A percentile compares a stretch with the other conserved stretches of the same genome.
phyloP scores from a whole-genome alignment of 192 early-diverging fungal species.

The Fimicolochytrium jonesii region DNA sequence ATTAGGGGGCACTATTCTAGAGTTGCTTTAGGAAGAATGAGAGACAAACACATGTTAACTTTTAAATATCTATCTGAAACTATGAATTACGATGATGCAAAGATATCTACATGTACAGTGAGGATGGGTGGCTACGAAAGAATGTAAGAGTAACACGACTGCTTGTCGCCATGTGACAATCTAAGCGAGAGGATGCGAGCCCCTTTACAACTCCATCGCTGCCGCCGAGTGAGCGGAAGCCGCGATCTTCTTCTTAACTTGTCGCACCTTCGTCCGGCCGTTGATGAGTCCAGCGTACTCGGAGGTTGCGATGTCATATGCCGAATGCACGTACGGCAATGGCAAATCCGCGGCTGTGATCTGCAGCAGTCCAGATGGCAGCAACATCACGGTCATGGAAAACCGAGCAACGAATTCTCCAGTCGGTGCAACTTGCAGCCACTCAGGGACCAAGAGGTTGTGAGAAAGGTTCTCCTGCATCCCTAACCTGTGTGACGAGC shows the following conservation, averaged over 20 bases:
- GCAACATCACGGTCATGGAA: conserved; percentile 77
- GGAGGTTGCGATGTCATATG: conserved; percentile 47
- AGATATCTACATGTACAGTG: too few relatives aligned
- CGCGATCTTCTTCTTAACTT: background rate
- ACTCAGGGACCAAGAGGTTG: conserved; percentile 68
- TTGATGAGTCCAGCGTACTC: conserved; percentile 36
- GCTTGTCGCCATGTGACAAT: too few relatives aligned
- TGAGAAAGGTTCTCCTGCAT: conserved; percentile 79
- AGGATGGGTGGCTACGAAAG: too few relatives aligned
- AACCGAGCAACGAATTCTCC: conserved; percentile 78
- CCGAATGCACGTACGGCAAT: conserved; percentile 77
- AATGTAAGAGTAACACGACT: too few relatives aligned
- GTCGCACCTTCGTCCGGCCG: background rate
- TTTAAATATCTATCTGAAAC: too few relatives aligned
- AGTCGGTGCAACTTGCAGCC: conserved; percentile 68
- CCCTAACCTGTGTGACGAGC: conserved; percentile 76
- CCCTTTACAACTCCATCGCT: too few relatives aligned
- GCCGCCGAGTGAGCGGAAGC: too few relatives aligned
- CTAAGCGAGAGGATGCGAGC: too few relatives aligned
- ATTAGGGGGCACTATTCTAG: too few relatives aligned
- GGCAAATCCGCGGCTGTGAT: conserved; percentile 52
- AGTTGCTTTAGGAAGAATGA: too few relatives aligned
- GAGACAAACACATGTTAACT: too few relatives aligned
- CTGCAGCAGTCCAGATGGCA: conserved; percentile 47
- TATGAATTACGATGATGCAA: too few relatives aligned